Base-by-base conservation (phyloP, 73 alveolate species). In the Paramecium pentaurelia region DNA sequence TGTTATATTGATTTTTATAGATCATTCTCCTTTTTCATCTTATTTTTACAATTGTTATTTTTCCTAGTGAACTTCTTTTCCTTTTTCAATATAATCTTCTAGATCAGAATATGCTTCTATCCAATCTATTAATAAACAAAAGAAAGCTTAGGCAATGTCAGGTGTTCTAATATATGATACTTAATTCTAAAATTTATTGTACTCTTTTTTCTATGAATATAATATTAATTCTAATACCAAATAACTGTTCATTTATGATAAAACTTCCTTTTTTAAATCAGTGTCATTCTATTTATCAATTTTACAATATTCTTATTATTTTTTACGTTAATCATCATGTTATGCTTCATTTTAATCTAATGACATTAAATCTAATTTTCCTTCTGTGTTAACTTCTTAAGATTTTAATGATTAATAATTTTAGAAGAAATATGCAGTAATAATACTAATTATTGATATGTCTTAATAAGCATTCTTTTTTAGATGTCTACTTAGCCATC, bases 401-500 rank as follows among this genome's bases (percentile, higher is more conserved):
- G 44, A 18, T 36, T 45, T 80, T 34, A 80, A 80, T 6, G 49
- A 22, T 80, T 80, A 8, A 47, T 80, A 80, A 47, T 80, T 80
- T 10, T 18, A 11, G 9, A 80, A 32, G 58, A 80, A 80, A 49
- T 22, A 47, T 34, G 91, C 91, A 20, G 77, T 25, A 45, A 80
- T 44, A 7, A 80, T 36, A 32, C 91, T 80, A 42, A 80, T 49
- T 44, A 80, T 49, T 20, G 91, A 32, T 16, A 80, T 47, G 27
- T 80, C 91, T 80, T 80, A 64, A 49, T 80, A 80, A n/a, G 91
- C 91, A 80, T 80, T 80, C 38, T 80, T 80, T 28, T 80, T 80
- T 5, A 80, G 34, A 80, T 80, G 91, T 44, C 91, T 80, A 49
- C 91, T 80, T 45, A 80, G 16, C 91, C 91, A 80, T 32, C 91